Conservation (phyloP, 805 yeast species). For the Schizosaccharomyces japonicus region DNA sequence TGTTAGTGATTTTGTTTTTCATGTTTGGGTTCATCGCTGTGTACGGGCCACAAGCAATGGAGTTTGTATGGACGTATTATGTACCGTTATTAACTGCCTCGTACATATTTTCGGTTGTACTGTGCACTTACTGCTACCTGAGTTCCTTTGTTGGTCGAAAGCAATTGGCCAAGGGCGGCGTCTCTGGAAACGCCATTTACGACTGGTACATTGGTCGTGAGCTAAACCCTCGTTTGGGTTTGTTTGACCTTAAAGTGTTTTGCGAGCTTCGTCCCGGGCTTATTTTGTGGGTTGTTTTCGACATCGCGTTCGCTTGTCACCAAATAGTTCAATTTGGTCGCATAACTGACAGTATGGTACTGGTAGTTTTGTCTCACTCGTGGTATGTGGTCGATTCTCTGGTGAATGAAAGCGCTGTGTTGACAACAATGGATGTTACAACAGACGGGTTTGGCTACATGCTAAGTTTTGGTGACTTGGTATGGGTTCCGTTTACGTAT, state of each 20-base stretch:
- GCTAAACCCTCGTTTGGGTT: slow-evolving; percentile 69
- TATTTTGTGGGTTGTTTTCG: slow-evolving; percentile 60
- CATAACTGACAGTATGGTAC: slow-evolving; percentile 44
- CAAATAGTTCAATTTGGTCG: slow-evolving; percentile 32
- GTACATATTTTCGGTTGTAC: slow-evolving; percentile 34
- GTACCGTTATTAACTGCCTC: slow-evolving; percentile 40
- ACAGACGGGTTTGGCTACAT: slow-evolving; percentile 95
- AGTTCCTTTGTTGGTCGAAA: slow-evolving; percentile 35
- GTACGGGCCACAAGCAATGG: slow-evolving; percentile 28
- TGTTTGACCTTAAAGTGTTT: slow-evolving; percentile 69
- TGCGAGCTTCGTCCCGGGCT: slow-evolving; percentile 91
- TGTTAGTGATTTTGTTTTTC: background rate
- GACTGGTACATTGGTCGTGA: slow-evolving; percentile 91
- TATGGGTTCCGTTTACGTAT: slow-evolving; percentile 81
- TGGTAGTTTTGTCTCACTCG: slow-evolving; percentile 47
- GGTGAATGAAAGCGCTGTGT: slow-evolving; percentile 64
- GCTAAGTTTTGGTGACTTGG: slow-evolving; percentile 83
- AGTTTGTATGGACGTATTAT: slow-evolving; percentile 45
- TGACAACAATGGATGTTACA: slow-evolving; percentile 87
- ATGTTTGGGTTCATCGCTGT: background rate
- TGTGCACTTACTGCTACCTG: slow-evolving; percentile 43
- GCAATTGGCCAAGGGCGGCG: slow-evolving; percentile 70
- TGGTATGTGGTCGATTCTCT: slow-evolving; percentile 82
- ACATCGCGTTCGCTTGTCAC: slow-evolving; percentile 51
- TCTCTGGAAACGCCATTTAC: slow-evolving; percentile 46